Evolutionary conservation across 441 rosid species (phyloP), one percentile per base, ranked within the genome.

Genomic region (Pelargonium citronellum): DNA sequence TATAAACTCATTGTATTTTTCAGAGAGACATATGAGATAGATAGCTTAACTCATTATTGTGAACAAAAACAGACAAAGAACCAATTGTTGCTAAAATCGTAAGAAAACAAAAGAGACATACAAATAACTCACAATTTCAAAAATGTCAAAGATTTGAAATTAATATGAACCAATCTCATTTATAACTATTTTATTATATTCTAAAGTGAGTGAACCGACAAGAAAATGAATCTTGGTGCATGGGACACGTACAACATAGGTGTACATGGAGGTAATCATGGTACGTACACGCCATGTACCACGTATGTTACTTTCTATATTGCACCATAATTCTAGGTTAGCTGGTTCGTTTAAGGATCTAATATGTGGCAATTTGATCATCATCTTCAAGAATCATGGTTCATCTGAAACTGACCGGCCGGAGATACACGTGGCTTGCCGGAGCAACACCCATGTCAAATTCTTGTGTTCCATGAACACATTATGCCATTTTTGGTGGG

Each of bases 251-350:
- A 57, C 62, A 9, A 57, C 24, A 7, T 49, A 30, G 34, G 34
- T 30, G 34, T n/a, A 49, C 1, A 10, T 55, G 61, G 17, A 17
- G 19, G 4, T 15, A 7, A 57, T 57, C 62, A 57, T 57, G 62
- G 62, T 57, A 57, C 27, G 62, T 57, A 57, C 62, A 57, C 62
- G 62, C 24, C 24, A 17, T 57, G 62, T 57, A 57, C 24, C 10
- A 57, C 7, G 62, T 57, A 22, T 57, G 17, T 57, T 8, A 19
- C 27, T 57, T 57, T 6, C 61, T 6, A 55, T 9, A 55, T 15
- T 55, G 61, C 5, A 15, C 10, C 9, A 7, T 57, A 16, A 19
- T 57, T 57, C 2, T 17, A 9, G 27, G 27, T 57, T 57, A 57
- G 62, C 24, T 57, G 62, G 19, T 57, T 57, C 24, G 62, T 6